These are phyloP conservation scores for Petunia hybrid DNA, from an alignment of 305 asterid genomes.

Conservation along the genomic window DNA sequence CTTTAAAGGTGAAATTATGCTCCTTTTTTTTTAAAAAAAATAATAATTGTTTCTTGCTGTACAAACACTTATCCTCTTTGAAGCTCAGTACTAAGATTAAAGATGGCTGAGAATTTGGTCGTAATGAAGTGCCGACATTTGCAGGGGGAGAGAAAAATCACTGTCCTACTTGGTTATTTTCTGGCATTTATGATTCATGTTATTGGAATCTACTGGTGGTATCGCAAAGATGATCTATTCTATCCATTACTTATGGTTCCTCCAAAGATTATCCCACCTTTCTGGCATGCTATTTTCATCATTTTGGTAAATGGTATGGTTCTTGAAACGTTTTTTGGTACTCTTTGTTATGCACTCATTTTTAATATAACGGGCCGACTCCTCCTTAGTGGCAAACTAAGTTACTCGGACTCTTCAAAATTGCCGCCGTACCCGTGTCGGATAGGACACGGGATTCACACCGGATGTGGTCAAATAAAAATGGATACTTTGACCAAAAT, in stretches of 20 bases:
- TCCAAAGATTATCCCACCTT: constrained; percentile 81
- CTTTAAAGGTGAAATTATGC: constrained; percentile 70
- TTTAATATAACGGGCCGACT: constrained; percentile 1
- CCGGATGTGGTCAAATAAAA: no score
- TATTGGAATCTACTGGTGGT: constrained; percentile 84
- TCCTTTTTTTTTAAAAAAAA: constrained; percentile 25
- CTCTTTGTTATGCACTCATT: constrained; percentile 21
- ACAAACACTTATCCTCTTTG: constrained; percentile 25
- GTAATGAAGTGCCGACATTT: constrained; percentile 36
- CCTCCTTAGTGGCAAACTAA: not conserved
- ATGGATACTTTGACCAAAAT: no score
- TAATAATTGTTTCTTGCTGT: not conserved
- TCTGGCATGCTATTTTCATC: constrained; percentile 86
- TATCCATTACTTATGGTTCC: constrained; percentile 85
- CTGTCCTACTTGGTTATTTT: constrained; percentile 68
- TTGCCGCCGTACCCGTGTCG: no score
- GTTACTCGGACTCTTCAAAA: no score
- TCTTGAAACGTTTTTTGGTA: constrained; percentile 31
- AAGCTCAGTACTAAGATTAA: constrained; percentile 5
- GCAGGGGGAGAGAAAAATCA: constrained; percentile 85
- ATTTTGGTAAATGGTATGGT: constrained; percentile 80
- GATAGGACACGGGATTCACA: no score
- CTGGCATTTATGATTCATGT: constrained; percentile 66
- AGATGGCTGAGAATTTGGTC: constrained; percentile 28
- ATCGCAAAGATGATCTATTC: constrained; percentile 62